Base-by-base conservation (phyloP, 2,329 filamentous ascomycete genomes). In the Colletotrichum kahawae region DNA sequence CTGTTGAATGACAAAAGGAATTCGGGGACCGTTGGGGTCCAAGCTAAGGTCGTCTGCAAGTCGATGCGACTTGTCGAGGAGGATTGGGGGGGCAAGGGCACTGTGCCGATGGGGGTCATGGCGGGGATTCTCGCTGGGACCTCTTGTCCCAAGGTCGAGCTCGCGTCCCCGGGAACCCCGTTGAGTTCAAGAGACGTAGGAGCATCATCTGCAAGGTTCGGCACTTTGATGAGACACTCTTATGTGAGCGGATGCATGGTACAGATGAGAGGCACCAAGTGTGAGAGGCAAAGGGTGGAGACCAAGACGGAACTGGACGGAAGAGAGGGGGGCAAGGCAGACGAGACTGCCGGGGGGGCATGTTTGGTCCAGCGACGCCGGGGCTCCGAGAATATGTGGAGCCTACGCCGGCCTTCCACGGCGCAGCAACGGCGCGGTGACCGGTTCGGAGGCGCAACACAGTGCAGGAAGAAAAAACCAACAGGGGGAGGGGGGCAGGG, bases 181-280 rank as follows among this genome's bases (percentile, higher is more conserved):
- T 75, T 72, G 57, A 54, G 57, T 67, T 72, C 9, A n/a, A 43
- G 63, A 21, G 34, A 67, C 48, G 54, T 48, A 31, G 36, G 13
- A 34, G 71, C 70, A 66, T 57, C 43, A 72, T 33, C 73, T 75
- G 73, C 73, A 75, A 73, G 69, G 69, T 67, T 75, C 73, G 73
- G 73, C 73, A 75, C 73, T 75, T 72, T 68, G 73, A 67, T 67
- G 38, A 67, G 57, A 72, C 33, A 62, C 54, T 34, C 57, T 64
- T 43, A 31, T 29, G 60, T 51, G 60, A 62, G 60, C 71, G 48
- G 31, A 57, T 65, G 8, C 36, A 7, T 59, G 34, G 38, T 72
- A 68, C 69, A 59, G 69, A 72, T 10, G 69, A 18, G 24, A 29
- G 38, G 18, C 9, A 48, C 38, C n/a, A 13, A 21, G n/a, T n/a